A percentile compares a stretch with the other conserved stretches of the same genome.
Conservation (phyloP, 73 alveolate species). For the Paramecium tetraurelia region DNA sequence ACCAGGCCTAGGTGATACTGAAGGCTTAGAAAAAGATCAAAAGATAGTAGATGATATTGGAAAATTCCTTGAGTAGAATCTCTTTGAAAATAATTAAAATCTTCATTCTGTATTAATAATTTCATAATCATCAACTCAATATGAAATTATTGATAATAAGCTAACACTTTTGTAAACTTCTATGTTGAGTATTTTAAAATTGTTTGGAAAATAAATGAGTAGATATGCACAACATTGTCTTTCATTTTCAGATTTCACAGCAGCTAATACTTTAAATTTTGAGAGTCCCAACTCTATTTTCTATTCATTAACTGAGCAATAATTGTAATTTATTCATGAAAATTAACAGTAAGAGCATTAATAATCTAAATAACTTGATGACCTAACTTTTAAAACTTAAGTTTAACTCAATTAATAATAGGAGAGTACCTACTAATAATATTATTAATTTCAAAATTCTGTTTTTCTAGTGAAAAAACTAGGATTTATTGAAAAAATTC, state of each 20-base stretch:
- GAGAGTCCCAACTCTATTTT: not conserved
- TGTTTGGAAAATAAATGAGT: not conserved
- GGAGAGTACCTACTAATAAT: not conserved
- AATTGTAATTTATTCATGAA: not conserved
- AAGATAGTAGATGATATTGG: not conserved
- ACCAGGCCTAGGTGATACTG: not conserved
- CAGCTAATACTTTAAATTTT: not conserved
- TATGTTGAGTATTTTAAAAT: not conserved
- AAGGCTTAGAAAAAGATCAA: not conserved
- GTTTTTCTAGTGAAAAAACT: not conserved
- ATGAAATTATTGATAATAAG: not conserved
- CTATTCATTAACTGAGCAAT: not conserved
- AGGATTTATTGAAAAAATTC: not conserved
- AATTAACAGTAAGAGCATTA: not conserved
- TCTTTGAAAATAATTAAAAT: not conserved
- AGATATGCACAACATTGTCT: not conserved
- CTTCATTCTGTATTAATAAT: not conserved
- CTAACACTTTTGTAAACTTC: not conserved
- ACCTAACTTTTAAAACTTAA: not conserved
- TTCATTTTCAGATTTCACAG: not conserved
- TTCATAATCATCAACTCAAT: not conserved
- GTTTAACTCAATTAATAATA: not conserved
- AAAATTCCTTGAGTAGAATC: not conserved
- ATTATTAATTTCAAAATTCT: not conserved
- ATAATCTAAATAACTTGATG: not conserved